Conservation (phyloP, 2,329 filamentous ascomycete species). For the Ascochyta fabae region DNA sequence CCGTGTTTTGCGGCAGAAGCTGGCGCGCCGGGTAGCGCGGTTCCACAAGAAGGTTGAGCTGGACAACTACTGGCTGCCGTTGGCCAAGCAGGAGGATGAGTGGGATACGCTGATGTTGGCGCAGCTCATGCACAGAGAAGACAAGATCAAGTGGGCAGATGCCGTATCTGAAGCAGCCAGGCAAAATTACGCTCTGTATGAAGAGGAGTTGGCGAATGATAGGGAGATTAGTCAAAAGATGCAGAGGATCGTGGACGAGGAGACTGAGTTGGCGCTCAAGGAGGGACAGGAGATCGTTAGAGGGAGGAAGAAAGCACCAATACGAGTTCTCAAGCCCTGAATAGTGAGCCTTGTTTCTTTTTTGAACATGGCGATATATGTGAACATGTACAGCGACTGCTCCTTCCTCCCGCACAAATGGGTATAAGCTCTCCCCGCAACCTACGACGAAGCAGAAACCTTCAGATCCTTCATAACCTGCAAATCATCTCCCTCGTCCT, state of each 20-base stretch:
- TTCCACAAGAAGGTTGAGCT: slow-evolving; percentile 51
- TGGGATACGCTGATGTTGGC: slow-evolving; percentile 54
- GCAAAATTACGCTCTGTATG: slow-evolving; percentile 24
- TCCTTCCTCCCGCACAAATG: slow-evolving; percentile 4
- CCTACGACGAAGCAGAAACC: slow-evolving; percentile 54
- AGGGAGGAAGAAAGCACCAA: slow-evolving; percentile 34
- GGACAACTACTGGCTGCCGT: slow-evolving; percentile 49
- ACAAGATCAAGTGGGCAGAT: slow-evolving; percentile 40
- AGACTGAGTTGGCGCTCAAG: slow-evolving; percentile 52
- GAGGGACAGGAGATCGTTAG: slow-evolving; percentile 45
- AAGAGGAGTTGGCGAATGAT: slow-evolving; percentile 37
- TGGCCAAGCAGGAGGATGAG: slow-evolving; percentile 54
- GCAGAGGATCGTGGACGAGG: slow-evolving; percentile 56
- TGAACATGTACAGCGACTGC: not conserved
- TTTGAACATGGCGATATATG: not conserved
- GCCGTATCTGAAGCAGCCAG: slow-evolving; percentile 28
- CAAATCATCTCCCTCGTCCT: slow-evolving; percentile 64
- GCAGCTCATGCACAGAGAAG: slow-evolving; percentile 17
- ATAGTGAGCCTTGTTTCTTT: not conserved
- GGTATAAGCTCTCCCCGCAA: slow-evolving; percentile 28
- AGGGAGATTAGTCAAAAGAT: slow-evolving; percentile 49
- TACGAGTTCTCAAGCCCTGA: slow-evolving; percentile 30
- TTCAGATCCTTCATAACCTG: slow-evolving; percentile 50
- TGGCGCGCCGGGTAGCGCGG: slow-evolving; percentile 53
- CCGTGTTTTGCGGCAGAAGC: slow-evolving; percentile 63